Base-by-base conservation (phyloP, 305 asterid genomes). In the Fraxinus albicans region DNA sequence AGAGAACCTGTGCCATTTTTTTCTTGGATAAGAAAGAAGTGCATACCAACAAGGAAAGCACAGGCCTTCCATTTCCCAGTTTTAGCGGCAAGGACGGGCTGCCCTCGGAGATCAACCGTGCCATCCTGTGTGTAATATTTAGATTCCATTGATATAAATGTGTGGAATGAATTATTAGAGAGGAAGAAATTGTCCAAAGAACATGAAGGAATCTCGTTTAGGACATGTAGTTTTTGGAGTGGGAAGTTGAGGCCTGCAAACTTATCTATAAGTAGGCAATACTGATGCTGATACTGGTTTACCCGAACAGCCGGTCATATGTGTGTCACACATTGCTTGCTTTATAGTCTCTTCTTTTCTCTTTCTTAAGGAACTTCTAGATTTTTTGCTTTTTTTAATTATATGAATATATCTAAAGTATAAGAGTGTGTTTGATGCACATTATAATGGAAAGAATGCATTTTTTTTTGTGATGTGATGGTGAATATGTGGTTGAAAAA, bases 51-150 rank as follows among this genome's bases (percentile, higher is more conserved):
- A 23, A 95, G 98, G 83, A 93, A 92, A 76, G 96, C 87, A 76
- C 98, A 95, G 23, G 98, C 98, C 80, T 90, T 95, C 98, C 97
- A 95, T 86, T 88, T 93, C 73, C 98, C 98, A 58, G 98, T 95
- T 81, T 87, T 89, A 4, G 82, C 79, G 40, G 97, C 90, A 34
- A 90, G 82, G 1, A 85, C 95, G 2, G 97, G 97, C 23, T 77
- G 88, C 38, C 97, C 98, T 2, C 60, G 92, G 86, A 93, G 92
- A 85, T 93, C 91, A 21, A 95, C 98, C 0, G 97, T 91, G 78
- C 97, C 95, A 76, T 95, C 98, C 81, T 87, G 87, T 3, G 98
- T 90, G 86, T 83, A 88, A 42, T 85, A 94, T 81, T 88, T 91
- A 38, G 89, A 83, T 83, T 90, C 95, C 94, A 91, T 92, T 21